These are phyloP conservation scores for Fragilaria radians DNA, from an alignment of 108 stramenopile species.

Conservation along the genomic window DNA sequence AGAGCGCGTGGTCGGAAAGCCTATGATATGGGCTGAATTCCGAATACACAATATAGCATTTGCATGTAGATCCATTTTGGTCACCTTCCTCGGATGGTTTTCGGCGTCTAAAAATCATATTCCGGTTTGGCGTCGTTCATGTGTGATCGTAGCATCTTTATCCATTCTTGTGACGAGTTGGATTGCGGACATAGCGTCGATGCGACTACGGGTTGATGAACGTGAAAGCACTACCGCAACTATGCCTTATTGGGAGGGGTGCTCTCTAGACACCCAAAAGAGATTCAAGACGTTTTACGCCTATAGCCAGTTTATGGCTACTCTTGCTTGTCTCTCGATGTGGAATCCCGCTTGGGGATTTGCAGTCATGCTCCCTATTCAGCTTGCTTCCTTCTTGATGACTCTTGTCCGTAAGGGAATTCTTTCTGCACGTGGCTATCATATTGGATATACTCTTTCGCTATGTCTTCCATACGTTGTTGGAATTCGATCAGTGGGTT, in stretches of 20 bases:
- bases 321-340: slow-evolving; percentile 36
- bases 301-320: slow-evolving; percentile 58
- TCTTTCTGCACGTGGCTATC: slow-evolving; percentile 43
- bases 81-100: slow-evolving; percentile 22
- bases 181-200: slow-evolving; percentile 41
- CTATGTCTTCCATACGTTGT: slow-evolving; percentile 50
- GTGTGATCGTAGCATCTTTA: slow-evolving; percentile 17
- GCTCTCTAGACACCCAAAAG: slow-evolving; percentile 38
- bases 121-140: slow-evolving; percentile 15
- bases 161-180: slow-evolving; percentile 21
- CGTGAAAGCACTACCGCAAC: slow-evolving; percentile 53
- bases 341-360: slow-evolving; percentile 48
- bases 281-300: slow-evolving; percentile 64
- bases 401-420: slow-evolving; percentile 63
- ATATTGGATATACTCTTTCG: slow-evolving; percentile 36
- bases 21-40: slow-evolving; percentile 72
- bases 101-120: slow-evolving; percentile 19
- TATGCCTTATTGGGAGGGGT: slow-evolving; percentile 66
- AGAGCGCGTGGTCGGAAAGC: slow-evolving; percentile 49
- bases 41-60: slow-evolving; percentile 53
- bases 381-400: slow-evolving; percentile 58
- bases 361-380: slow-evolving; percentile 47
- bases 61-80: slow-evolving; percentile 32
- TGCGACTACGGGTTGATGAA: slow-evolving; percentile 22
- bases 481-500: slow-evolving; percentile 15